Conservation (phyloP, 1,284 basidiomycete genomes). For the Hypsizygus ulmarius region DNA sequence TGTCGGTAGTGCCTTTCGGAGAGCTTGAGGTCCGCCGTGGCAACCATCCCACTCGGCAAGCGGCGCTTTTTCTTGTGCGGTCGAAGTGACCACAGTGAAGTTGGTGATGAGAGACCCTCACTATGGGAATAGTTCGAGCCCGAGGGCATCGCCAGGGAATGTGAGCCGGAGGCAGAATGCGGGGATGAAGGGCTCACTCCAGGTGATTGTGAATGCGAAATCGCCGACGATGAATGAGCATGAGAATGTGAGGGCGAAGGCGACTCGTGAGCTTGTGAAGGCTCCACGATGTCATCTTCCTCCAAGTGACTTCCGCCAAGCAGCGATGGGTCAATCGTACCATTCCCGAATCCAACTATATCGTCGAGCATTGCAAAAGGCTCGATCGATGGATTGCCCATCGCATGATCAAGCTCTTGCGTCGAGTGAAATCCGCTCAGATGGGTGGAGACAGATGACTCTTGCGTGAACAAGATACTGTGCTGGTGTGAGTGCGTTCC, state of each 20-base stretch:
- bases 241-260: conserved; percentile 2
- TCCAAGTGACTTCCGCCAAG: conserved; percentile 6
- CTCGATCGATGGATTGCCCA: background rate
- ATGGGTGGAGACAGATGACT: too few relatives aligned
- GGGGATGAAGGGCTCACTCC: background rate
- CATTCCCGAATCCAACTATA: conserved; percentile 7
- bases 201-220: too few relatives aligned
- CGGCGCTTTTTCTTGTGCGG: conserved; percentile 2
- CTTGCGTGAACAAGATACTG: too few relatives aligned
- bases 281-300: background rate
- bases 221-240: too few relatives aligned
- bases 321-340: conserved; percentile 18
- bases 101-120: background rate
- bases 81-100: background rate
- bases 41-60: conserved; percentile 11
- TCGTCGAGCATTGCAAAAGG: background rate
- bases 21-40: conserved; percentile 8
- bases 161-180: background rate
- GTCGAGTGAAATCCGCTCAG: too few relatives aligned
- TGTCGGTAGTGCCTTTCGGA: conserved; percentile 11
- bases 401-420: too few relatives aligned
- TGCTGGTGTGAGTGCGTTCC: too few relatives aligned
- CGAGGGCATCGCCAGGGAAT: background rate
- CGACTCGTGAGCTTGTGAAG: background rate
- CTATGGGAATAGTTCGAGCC: background rate